Evolutionary conservation across 495 filamentous ascomycete genomes (phyloP), one percentile per base, ranked within the genome.

Genomic region (Cercophora scortea): DNA sequence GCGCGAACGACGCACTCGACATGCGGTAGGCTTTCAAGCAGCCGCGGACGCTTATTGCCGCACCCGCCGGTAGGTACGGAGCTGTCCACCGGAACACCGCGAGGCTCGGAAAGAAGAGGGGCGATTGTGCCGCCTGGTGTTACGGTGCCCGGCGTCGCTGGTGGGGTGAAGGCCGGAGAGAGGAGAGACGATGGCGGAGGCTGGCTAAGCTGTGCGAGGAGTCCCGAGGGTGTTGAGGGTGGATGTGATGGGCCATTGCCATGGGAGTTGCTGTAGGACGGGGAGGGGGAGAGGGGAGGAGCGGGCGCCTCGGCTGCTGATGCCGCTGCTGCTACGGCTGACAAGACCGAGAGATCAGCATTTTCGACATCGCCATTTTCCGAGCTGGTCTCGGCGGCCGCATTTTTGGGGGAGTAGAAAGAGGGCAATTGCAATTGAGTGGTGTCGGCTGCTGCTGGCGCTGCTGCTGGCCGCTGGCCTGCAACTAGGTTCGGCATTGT

Each of bases 1-100:
- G 89, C 89, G 44, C 89, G 83, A 32, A 92, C 89, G 47, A 90
- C 78, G 67, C 89, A 94, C 62, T 86, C 80, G 25, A 94, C 88
- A 15, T 83, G 63, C 8, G 89, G 89, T 4, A 94, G 73, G 7
- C 73, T 76, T 39, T 83, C 70, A 25, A 92, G 79, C 9, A 94
- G 70, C 35, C 79, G 84, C 10, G 86, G 87, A 6, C 76, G 73
- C 55, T 84, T 84, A 45, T 64, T 65, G 47, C 74, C 70, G 68
- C 74, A 75, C 10, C 72, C 71, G 56, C 72, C 70, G 48, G 77
- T 59, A 8, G 78, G 67, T 0, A 73, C 61, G 4, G 68, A 74
- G 44, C 72, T 77, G 61, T 83, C 79, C 41, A 83, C 76, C 10
- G 78, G 77, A 12, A 82, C 68, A 39, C 77, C 69, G 40, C 72